Percentiles rank a stretch among this genome's conserved stretches.
Evolutionary conservation across 1,284 basidiomycete genomes (phyloP).

Genomic region (Somion occarium): DNA sequence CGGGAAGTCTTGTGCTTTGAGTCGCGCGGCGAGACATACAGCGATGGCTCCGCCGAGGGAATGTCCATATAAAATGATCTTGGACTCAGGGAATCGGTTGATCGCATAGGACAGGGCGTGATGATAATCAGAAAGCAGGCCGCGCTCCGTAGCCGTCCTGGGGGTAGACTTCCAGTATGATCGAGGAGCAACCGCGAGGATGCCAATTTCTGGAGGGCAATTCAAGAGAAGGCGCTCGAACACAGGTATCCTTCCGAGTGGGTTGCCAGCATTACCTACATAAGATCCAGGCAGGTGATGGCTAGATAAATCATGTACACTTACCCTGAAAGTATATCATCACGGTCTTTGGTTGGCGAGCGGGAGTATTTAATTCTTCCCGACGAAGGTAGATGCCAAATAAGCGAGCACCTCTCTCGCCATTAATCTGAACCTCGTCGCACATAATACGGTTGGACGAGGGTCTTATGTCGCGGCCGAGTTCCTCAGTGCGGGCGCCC

Average conservation of each 20-base stretch:
- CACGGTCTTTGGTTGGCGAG: constrained; percentile 15
- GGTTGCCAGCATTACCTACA: constrained; percentile 48
- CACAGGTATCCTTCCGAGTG: constrained; percentile 40
- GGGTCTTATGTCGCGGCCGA: constrained; percentile 21
- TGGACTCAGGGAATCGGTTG: constrained; percentile 26
- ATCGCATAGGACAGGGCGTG: constrained; percentile 29
- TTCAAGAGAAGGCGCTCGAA: constrained; percentile 29
- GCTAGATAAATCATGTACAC: neutral
- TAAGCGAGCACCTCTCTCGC: constrained; percentile 19
- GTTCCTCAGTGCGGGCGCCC: constrained; percentile 34
- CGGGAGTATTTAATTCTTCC: neutral
- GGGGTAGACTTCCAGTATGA: constrained; percentile 38
- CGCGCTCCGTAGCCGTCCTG: constrained; percentile 31
- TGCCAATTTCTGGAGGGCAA: constrained; percentile 13
- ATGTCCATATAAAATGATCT: constrained; percentile 43
- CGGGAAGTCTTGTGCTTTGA: constrained; percentile 13
- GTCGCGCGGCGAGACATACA: constrained; percentile 30
- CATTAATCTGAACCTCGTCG: constrained; percentile 26
- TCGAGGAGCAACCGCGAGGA: constrained; percentile 36
- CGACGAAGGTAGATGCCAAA: constrained; percentile 25
- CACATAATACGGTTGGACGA: constrained; percentile 22
- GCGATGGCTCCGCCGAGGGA: constrained; percentile 45
- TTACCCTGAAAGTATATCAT: constrained; percentile 38
- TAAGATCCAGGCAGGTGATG: neutral
- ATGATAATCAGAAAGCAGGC: constrained; percentile 38